Evolutionary conservation across 2,329 filamentous ascomycete species (phyloP), one percentile per base, ranked within the genome.

Genomic region (Sphaerulina musiva): DNA sequence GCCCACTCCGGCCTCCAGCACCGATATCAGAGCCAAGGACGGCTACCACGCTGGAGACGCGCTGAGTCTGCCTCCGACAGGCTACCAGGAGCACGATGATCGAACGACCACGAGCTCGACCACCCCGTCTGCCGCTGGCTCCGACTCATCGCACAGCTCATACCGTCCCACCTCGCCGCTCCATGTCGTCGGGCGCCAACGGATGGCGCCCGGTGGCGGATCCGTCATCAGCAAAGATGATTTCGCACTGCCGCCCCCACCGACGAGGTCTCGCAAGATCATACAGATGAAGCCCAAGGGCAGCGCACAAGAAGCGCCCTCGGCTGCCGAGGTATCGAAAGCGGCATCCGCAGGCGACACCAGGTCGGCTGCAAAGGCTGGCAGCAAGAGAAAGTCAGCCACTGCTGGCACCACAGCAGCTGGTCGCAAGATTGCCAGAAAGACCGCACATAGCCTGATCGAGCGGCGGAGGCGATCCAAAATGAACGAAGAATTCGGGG

Each of bases 401-500:
- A 61, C 56, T 1, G 84, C 81, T 48, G 80, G 82, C 1, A 86
- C 85, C 5, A 95, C 87, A 63, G 88, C 88, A 1, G 90, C 91
- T 0, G 90, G 90, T n/a, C 81, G 90, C 53, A 97, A 96, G 76
- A 95, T 93, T 62, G 91, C 93, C 5, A 81, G 93, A 61, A 97
- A 96, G 74, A 97, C 92, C 1, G 93, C 93, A 9, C 93, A 98
- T 68, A 96, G 90, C 66, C 74, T 97, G 61, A 98, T 97, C 63
- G 93, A 98, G 74, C 79, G 93, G 44, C 77, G 92, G 54, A 77
- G 93, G 64, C 79, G 93, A 58, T 95, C 89, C 10, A 98, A 97
- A 76, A 98, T 97, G 92, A 97, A 98, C 64, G 92, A 97, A 70
- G 93, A 97, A 73, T 97, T 97, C 74, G 87, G 84, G 1, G 86